Evolutionary conservation across 2,329 filamentous ascomycete genomes (phyloP), one percentile per base, ranked within the genome.

Genomic region (Amesomyces nigricolor): DNA sequence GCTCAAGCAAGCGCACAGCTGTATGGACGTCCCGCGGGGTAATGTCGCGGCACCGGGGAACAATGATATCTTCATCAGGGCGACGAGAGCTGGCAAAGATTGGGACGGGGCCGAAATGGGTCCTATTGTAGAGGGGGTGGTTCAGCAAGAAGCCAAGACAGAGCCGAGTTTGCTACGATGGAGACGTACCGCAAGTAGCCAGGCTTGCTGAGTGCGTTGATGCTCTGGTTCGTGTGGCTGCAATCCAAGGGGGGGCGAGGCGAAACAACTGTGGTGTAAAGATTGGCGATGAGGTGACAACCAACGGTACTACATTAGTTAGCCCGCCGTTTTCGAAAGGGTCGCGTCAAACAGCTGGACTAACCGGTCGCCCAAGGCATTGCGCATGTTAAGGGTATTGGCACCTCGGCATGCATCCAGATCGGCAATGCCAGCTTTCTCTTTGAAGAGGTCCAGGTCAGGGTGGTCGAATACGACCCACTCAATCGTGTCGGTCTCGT

Each of bases 21-120:
- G 35, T 47, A 48, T 51, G 48, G 22, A 59, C 13, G 26, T 61
- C 57, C 5, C 59, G 54, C 22, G 56, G 32, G 9, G 16, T 37
- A 3, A 59, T 44, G 49, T 61, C 54, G 3, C 19, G 17, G 16
- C 38, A 30, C 35, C 19, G 26, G 16, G 13, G 39, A 6, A 11
- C 9, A 3, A 1, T 35, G 1, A 2, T 14, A 26, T 26, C 22
- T 5, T n/a, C 14, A 29, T 17, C 42, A 19, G 19, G 22, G 10
- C 8, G 26, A 2, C 50, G 19, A 16, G 26, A 35, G 16, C 54
- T 51, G 13, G 55, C 53, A 13, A 48, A 53, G 48, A 51, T 5
- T 16, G 32, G 1, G 3, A 56, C 22, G 5, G 58, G 55, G 4
- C 58, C 55, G 16, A 47, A 45, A 14, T 14, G 37, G 17, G 50